These are phyloP conservation scores for Cucurbita maxima DNA, from an alignment of 306 rosid species.

Conservation along the genomic window DNA sequence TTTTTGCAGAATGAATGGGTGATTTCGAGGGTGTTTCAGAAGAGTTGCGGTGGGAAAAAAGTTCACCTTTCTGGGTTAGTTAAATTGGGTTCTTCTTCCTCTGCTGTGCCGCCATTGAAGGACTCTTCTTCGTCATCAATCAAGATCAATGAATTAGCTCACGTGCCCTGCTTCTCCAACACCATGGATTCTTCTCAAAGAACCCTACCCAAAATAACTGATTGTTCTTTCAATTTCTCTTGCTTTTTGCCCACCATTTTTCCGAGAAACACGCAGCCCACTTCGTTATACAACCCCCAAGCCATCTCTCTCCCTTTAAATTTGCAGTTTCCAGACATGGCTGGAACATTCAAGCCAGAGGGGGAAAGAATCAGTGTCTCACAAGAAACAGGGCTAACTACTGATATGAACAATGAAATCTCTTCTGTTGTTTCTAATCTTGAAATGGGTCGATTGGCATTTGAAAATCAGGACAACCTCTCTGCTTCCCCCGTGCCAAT, in stretches of 20 bases:
- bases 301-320: conserved; percentile 2
- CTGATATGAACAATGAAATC: conserved; percentile 46
- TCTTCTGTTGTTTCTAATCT: conserved; percentile 45
- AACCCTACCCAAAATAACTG: conserved; percentile 17
- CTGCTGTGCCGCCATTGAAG: conserved; percentile 40
- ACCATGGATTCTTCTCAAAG: conserved; percentile 34
- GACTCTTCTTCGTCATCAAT: conserved; percentile 40
- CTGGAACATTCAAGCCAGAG: conserved; percentile 11
- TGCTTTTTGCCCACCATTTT: conserved; percentile 8
- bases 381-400: conserved; percentile 36
- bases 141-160: conserved; percentile 34
- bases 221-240: neutral
- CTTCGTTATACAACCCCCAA: conserved; percentile 14
- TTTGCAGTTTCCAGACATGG: conserved; percentile 23
- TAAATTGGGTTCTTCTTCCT: conserved; percentile 23
- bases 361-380: conserved; percentile 43
- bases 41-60: conserved; percentile 59
- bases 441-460: conserved; percentile 26
- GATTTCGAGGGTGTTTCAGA: conserved; percentile 76
- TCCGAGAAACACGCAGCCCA: conserved; percentile 24
- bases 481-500: neutral
- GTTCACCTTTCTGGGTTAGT: conserved; percentile 44
- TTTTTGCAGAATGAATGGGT: conserved; percentile 82
- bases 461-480: conserved; percentile 26
- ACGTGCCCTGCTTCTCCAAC: conserved; percentile 99